Base-by-base conservation (phyloP, 352 stramenopile species). In the Blastocystis sp. region DNA sequence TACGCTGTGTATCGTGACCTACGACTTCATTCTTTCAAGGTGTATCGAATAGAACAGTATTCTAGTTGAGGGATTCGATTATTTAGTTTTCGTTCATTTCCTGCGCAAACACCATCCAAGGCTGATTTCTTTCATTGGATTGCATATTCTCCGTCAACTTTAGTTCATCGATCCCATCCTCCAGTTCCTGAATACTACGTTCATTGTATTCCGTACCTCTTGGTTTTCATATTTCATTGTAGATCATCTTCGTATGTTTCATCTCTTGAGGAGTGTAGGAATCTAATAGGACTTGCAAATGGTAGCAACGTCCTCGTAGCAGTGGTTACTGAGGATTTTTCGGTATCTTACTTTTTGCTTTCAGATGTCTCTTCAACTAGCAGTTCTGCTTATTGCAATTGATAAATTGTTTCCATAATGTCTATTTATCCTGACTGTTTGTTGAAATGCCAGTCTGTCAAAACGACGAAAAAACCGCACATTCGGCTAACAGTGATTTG, bases 101-200 rank as follows among this genome's bases (percentile, higher is more conserved):
- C 65, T 24, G 6, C 24, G 9, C 29, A 21, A 61, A n/a, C 19
- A 7, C 54, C 54, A 61, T 61, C 54, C 3, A 12, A 3, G 6
- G 6, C 16, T 2, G 65, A 77, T 56, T 35, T 14, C 3, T 52
- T 49, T 21, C 37, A 24, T 14, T 77, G 65, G 65, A 77, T 77
- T 54, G 65, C 65, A 24, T 77, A 77, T 54, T 56, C 24, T 77
- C 65, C 65, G 14, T n/a, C 37, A 24, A 77, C 65, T 24, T n/a
- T 35, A 16, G n/a, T 77, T 56, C 37, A 29, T 57, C 65, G 65
- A n/a, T 77, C 65, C 24, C 37, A 21, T 52, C 65, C 43, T 54
- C 27, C 27, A 24, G 6, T 11, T 51, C 24, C 32, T 35, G 65
- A 77, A 19, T 56, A 56, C 16, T 54, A n/a, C 0, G 65, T 77